Evolutionary conservation across 495 filamentous ascomycete species (phyloP), one percentile per base, ranked within the genome.

Genomic region (Aspergillus sclerotiicarbonarius): DNA sequence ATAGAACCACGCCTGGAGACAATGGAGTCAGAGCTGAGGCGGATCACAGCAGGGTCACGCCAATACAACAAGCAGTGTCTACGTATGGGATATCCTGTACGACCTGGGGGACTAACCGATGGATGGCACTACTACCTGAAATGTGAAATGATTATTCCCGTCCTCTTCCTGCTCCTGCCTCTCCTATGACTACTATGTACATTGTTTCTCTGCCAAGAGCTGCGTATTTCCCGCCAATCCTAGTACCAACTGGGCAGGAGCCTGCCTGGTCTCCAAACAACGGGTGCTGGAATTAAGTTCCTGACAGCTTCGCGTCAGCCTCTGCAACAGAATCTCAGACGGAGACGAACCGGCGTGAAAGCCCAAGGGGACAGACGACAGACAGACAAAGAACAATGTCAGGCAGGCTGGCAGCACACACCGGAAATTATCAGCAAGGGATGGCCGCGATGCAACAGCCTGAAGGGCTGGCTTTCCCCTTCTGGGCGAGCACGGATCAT

Each of bases 381-480:
- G n/a, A n/a, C n/a, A 47, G 21, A 21, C 16, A 21, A 25, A 6
- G 20, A 49, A 29, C 21, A 31, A 31, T 49, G 46, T 29, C 46
- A 31, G 46, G n/a, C 46, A 3, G 33, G 33, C 21, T 13, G 46
- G 21, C 46, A 49, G 18, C 46, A 49, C 46, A 30, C 9, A 30
- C 46, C 46, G 46, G 46, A 49, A 49, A 49, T 31, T 31, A 30
- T 49, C 46, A 49, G 46, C 46, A 49, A 49, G 46, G 46, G 46
- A 49, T 49, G 30, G 46, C 21, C 21, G 46, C 46, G 46, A 49
- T 49, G 46, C 46, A 30, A 49, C 46, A 16, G 25, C 21, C 21
- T 20, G 9, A 19, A 48, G 19, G 18, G 18, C 5, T 29, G 45
- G 19, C 4, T 48, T 49, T 15, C 13, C 46, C 21, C 10, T 29